Conservation (phyloP, 257 asterid species). For the Forsythia suspensa region DNA sequence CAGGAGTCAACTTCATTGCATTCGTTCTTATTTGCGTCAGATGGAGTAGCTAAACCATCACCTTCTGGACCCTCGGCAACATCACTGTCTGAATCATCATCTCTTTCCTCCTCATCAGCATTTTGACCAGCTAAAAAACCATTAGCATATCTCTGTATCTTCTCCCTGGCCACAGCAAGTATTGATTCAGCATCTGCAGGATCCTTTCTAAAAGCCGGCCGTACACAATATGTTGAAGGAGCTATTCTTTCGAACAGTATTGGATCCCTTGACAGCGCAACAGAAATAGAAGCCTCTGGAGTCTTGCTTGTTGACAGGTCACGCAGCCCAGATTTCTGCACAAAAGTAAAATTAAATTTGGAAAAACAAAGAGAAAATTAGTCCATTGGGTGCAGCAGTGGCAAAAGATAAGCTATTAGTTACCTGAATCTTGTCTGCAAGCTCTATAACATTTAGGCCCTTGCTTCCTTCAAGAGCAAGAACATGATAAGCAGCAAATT, state of each 20-base stretch:
- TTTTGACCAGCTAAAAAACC: constrained; percentile 79
- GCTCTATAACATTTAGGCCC: constrained; percentile 89
- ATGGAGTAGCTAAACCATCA: constrained; percentile 68
- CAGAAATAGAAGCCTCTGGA: constrained; percentile 98
- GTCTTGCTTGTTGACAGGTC: constrained; percentile 97
- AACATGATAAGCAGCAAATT: constrained; percentile 99
- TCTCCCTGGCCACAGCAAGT: constrained; percentile 82
- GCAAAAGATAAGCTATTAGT: constrained; percentile 19
- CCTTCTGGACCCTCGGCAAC: constrained; percentile 77
- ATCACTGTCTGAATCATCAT: constrained; percentile 94
- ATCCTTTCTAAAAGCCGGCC: constrained; percentile 90
- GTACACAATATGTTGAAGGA: constrained; percentile 93
- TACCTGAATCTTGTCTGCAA: constrained; percentile 98
- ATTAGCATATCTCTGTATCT: constrained; percentile 80
- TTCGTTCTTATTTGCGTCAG: constrained; percentile 46
- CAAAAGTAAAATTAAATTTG: constrained; percentile 19
- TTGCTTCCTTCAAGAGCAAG: constrained; percentile 98
- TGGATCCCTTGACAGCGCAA: constrained; percentile 98
- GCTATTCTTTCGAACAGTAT: constrained; percentile 95
- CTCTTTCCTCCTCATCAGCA: constrained; percentile 91
- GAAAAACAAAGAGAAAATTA: not conserved
- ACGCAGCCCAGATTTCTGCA: constrained; percentile 96
- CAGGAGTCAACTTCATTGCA: constrained; percentile 39
- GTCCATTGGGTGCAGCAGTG: not conserved
- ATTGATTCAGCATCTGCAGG: constrained; percentile 90